Evolutionary conservation across 169 alveolate species (phyloP).

Genomic region (Plasmodium malariae): DNA sequence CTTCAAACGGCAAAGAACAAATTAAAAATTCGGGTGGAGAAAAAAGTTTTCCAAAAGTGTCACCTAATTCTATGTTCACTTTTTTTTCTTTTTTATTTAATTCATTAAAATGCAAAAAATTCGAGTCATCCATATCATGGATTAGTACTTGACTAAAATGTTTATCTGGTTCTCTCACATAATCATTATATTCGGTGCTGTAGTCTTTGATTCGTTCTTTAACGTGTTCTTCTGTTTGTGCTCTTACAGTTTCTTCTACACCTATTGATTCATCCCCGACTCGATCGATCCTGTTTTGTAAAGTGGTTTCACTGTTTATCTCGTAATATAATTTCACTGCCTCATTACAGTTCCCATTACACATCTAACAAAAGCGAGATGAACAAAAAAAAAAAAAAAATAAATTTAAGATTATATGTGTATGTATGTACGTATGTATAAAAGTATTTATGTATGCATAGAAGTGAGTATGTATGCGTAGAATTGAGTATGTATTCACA

Average conservation of each 20-base stretch:
- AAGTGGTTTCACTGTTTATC: slow-evolving; percentile 8
- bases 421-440: too few relatives aligned
- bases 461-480: not conserved
- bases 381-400: slow-evolving; percentile 3
- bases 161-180: slow-evolving; percentile 58
- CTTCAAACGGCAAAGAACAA: slow-evolving; percentile 55
- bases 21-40: slow-evolving; percentile 44
- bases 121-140: slow-evolving; percentile 64
- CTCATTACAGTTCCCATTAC: slow-evolving; percentile 39
- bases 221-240: not conserved
- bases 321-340: slow-evolving; percentile 50
- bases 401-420: not conserved
- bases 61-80: slow-evolving; percentile 38
- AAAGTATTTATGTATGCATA: too few relatives aligned
- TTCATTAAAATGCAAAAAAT: slow-evolving; percentile 14
- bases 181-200: slow-evolving; percentile 10
- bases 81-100: slow-evolving; percentile 26
- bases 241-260: not conserved
- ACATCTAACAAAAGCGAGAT: slow-evolving; percentile 28
- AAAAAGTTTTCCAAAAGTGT: slow-evolving; percentile 52
- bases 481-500: too few relatives aligned
- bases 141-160: slow-evolving; percentile 69
- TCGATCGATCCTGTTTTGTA: not conserved
- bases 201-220: not conserved
- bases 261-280: not conserved